Percentiles rank a stretch among this genome's conserved stretches.
phyloP scores from a whole-genome alignment of 129 eudicot genomes.

The Escallonia herrerae region DNA sequence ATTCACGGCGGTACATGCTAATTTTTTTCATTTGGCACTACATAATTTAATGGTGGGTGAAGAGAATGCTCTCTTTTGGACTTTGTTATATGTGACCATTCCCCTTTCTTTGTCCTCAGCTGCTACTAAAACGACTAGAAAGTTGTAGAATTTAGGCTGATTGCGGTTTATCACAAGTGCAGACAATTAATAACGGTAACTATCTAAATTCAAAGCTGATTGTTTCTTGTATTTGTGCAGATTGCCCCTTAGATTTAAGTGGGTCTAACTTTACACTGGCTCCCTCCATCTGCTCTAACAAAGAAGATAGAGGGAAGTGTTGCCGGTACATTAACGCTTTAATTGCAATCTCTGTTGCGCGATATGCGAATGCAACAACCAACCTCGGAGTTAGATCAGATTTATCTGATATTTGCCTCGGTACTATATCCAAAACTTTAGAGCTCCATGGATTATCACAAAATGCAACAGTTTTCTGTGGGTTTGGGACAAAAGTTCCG shows the following conservation, averaged over 20 bases:
- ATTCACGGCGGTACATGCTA: too few species aligned
- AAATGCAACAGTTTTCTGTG: slow-evolving; percentile 70
- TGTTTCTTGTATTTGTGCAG: slow-evolving; percentile 33
- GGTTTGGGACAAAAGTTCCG: slow-evolving; percentile 78
- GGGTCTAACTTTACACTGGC: slow-evolving; percentile 59
- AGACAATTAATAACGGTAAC: too few species aligned
- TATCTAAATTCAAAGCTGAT: not conserved
- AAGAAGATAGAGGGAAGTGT: slow-evolving; percentile 67
- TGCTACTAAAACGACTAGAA: too few species aligned
- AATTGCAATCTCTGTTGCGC: slow-evolving; percentile 71
- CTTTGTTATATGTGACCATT: too few species aligned
- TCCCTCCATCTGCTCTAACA: slow-evolving; percentile 64
- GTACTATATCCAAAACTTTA: slow-evolving; percentile 54
- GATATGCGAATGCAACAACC: slow-evolving; percentile 68
- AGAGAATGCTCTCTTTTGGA: too few species aligned
- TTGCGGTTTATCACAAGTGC: too few species aligned
- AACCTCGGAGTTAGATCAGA: slow-evolving; percentile 63
- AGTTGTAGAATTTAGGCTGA: too few species aligned
- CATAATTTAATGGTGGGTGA: too few species aligned
- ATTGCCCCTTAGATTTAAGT: slow-evolving; percentile 81
- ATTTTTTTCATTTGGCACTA: too few species aligned
- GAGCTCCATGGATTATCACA: slow-evolving; percentile 60
- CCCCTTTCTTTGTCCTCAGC: too few species aligned
- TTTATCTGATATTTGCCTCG: slow-evolving; percentile 60
- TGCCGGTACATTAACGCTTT: slow-evolving; percentile 86